Conservation (phyloP, 306 rosid species). For the Oxytropis ochrocephala region DNA sequence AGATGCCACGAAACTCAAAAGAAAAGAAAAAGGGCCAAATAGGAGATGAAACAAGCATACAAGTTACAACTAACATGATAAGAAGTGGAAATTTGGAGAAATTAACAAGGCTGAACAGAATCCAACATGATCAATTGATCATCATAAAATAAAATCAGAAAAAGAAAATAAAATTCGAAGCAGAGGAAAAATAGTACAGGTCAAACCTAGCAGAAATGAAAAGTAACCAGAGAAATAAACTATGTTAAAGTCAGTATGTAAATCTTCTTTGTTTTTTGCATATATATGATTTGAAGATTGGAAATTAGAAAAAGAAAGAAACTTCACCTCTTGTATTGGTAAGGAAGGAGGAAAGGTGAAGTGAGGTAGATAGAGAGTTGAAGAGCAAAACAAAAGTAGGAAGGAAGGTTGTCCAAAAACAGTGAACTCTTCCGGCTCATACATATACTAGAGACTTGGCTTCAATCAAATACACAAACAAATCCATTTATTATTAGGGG, state of each 20-base stretch:
- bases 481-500: not conserved
- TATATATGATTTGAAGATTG: not conserved
- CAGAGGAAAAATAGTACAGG: not conserved
- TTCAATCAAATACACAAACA: not conserved
- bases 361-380: not conserved
- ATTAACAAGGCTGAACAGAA: not conserved
- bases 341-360: not conserved
- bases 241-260: not conserved
- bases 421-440: not conserved
- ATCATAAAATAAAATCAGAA: not conserved
- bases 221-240: not conserved
- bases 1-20: not conserved
- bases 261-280: too few species aligned
- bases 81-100: not conserved
- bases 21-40: not conserved
- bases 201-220: not conserved
- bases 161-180: slow-evolving; percentile 1
- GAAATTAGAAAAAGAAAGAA: not conserved
- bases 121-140: not conserved
- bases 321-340: not conserved
- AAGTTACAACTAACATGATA: not conserved
- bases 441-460: not conserved
- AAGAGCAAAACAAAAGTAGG: not conserved
- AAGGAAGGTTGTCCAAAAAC: not conserved
- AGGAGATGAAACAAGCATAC: not conserved